Conservation (phyloP, 106 monocot species). For the Acorus calamus region DNA sequence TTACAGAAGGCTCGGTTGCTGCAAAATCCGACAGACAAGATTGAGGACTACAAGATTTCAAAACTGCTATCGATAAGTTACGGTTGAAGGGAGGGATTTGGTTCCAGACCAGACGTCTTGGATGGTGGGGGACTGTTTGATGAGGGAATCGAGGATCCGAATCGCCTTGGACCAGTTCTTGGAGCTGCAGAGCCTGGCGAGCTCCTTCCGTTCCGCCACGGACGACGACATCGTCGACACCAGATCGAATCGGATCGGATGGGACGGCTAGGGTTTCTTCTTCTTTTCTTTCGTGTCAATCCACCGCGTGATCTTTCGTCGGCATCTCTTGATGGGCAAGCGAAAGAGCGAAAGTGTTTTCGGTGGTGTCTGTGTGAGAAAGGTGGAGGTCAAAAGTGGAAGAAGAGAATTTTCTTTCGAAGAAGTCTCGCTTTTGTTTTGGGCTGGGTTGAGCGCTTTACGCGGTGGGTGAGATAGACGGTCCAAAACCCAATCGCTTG, state of each 20-base stretch:
- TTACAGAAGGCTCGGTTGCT: constrained; percentile 95
- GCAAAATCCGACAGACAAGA: constrained; percentile 8
- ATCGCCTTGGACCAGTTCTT: constrained; percentile 98
- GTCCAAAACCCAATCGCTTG: too few species aligned
- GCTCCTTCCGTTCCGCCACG: constrained; percentile 48
- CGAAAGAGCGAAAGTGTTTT: too few species aligned
- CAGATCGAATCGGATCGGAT: background rate
- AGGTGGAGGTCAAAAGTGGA: too few species aligned
- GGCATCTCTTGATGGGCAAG: too few species aligned
- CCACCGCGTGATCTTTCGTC: too few species aligned
- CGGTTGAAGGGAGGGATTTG: background rate
- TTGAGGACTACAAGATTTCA: background rate
- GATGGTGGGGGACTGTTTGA: constrained; percentile 43
- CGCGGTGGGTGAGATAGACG: too few species aligned
- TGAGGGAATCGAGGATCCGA: constrained; percentile 69
- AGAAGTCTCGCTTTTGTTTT: too few species aligned
- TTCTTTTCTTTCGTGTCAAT: too few species aligned
- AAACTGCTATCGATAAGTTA: background rate
- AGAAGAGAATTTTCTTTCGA: too few species aligned
- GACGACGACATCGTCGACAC: constrained; percentile 16
- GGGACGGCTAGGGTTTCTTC: too few species aligned
- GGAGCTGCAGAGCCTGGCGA: constrained; percentile 67
- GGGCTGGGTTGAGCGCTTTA: too few species aligned
- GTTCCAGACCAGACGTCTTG: constrained; percentile 62
- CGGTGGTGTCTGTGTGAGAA: too few species aligned